Evolutionary conservation across 176 grass and related monocot genomes (phyloP).

Genomic region (Musa troglodytarum): DNA sequence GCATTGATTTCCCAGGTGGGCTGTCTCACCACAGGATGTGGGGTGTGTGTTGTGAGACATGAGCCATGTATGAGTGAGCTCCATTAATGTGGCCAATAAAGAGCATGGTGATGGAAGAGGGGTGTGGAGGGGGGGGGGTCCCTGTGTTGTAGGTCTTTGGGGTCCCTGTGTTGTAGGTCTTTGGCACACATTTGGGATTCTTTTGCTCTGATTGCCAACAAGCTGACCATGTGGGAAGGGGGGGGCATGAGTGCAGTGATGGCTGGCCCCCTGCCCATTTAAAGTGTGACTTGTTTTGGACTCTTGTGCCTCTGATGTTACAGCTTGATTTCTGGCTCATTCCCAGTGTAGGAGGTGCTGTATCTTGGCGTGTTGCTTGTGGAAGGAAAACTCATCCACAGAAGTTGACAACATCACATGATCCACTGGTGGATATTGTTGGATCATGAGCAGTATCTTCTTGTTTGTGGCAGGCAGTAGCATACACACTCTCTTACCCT

Average conservation of each 20-base stretch:
- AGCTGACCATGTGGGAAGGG: conserved; percentile 1
- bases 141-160: background rate
- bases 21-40: background rate
- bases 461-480: background rate
- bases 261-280: background rate
- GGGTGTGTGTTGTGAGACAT: background rate
- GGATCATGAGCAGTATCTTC: background rate
- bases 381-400: background rate
- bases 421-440: background rate
- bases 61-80: conserved; percentile 7
- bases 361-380: background rate
- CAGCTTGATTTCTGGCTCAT: background rate
- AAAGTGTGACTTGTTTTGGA: background rate
- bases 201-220: conserved; percentile 3
- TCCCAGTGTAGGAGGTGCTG: background rate
- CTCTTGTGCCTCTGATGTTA: conserved; percentile 4
- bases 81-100: background rate
- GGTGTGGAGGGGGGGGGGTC: background rate
- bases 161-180: background rate
- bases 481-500: too few relatives aligned
- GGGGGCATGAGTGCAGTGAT: background rate
- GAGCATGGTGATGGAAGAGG: background rate
- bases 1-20: conserved; percentile 12
- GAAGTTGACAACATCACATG: conserved; percentile 1
- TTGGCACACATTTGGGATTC: background rate